Evolutionary conservation across 2,329 filamentous ascomycete genomes (phyloP).

Genomic region (Aspergillus sp.): DNA sequence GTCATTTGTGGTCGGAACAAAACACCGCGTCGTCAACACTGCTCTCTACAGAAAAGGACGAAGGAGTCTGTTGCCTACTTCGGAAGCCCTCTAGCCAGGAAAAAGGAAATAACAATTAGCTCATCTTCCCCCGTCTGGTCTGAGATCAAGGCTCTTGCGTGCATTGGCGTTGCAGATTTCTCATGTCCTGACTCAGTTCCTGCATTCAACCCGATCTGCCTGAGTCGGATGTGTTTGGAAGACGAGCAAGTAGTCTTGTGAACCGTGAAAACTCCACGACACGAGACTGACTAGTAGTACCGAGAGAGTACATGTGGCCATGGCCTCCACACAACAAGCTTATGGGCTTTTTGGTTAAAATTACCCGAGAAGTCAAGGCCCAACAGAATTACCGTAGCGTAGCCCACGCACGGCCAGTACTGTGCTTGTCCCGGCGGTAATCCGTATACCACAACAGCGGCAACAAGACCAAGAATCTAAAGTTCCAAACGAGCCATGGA

Average conservation of each 20-base stretch:
- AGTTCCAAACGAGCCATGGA: neutral
- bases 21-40: neutral
- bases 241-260: neutral
- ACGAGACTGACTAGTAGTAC: neutral
- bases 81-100: neutral
- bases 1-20: neutral
- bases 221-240: neutral
- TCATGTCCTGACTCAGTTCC: constrained; percentile 1
- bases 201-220: neutral
- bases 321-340: neutral
- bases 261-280: neutral
- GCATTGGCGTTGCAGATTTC: too few species aligned
- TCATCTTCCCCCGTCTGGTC: too few species aligned
- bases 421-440: neutral
- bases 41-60: too few species aligned
- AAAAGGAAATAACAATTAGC: too few species aligned
- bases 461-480: neutral
- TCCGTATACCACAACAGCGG: neutral
- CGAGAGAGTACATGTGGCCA: neutral
- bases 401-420: neutral
- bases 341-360: neutral
- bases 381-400: neutral
- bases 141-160: too few species aligned
- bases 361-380: neutral
- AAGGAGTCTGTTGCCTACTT: neutral